A percentile compares a stretch with the other conserved stretches of the same genome.
Conservation (phyloP, 768 basidiomycete species). For the Pleurotus platypus region DNA sequence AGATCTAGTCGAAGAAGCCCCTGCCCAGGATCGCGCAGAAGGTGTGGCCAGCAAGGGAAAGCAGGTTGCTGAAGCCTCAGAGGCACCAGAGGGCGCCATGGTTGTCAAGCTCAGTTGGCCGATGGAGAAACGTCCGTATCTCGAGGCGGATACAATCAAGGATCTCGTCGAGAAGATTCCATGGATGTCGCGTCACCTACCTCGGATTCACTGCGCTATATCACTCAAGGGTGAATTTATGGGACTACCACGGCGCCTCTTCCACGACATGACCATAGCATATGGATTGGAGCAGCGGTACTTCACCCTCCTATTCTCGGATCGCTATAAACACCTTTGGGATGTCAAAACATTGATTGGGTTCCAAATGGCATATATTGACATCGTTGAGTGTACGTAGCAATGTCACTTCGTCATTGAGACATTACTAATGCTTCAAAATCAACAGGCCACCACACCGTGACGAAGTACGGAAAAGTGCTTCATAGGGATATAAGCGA, state of each 20-base stretch:
- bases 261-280: neutral
- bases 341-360: slow-evolving; percentile 16
- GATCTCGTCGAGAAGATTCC: slow-evolving; percentile 10
- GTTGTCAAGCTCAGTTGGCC: slow-evolving; percentile 17
- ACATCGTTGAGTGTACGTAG: slow-evolving; percentile 26
- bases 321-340: slow-evolving; percentile 18
- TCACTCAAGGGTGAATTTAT: slow-evolving; percentile 7
- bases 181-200: slow-evolving; percentile 12
- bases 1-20: neutral
- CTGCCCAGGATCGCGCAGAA: neutral
- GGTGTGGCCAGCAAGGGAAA: neutral
- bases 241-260: slow-evolving; percentile 8
- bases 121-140: neutral
- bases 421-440: too few relatives aligned
- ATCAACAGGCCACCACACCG: slow-evolving; percentile 20
- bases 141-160: slow-evolving; percentile 10
- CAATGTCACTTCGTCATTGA: too few relatives aligned
- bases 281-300: slow-evolving; percentile 10
- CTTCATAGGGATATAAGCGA: slow-evolving; percentile 28
- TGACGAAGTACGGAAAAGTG: slow-evolving; percentile 15
- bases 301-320: slow-evolving; percentile 16
- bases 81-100: too few relatives aligned
- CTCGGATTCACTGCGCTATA: slow-evolving; percentile 5
- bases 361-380: slow-evolving; percentile 23
- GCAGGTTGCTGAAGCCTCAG: too few relatives aligned